A percentile compares a stretch with the other conserved stretches of the same genome.
phyloP scores from a whole-genome alignment of 2,329 filamentous ascomycete species.

The Paracoccidioides brasiliensis region DNA sequence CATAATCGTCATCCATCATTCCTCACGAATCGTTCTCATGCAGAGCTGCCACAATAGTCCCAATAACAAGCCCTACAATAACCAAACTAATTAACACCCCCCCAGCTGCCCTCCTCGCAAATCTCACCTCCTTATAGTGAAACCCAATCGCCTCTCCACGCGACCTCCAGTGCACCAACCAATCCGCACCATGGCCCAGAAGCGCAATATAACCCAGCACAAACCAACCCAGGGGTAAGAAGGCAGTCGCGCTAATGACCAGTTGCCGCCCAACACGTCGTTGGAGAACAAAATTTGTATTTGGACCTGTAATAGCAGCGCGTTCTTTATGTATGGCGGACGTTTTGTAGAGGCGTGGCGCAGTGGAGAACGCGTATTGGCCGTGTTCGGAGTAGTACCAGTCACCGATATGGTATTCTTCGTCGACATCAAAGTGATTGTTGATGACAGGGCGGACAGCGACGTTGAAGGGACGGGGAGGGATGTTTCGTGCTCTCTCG shows the following conservation, averaged over 20 bases:
- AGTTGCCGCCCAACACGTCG: slow-evolving; percentile 9
- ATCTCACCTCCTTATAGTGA: slow-evolving; percentile 9
- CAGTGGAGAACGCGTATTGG: slow-evolving; percentile 9
- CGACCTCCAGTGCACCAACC: slow-evolving; percentile 9
- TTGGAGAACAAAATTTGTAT: slow-evolving; percentile 5
- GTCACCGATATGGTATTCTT: slow-evolving; percentile 3
- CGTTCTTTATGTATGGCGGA: background rate
- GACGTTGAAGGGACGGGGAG: background rate
- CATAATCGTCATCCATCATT: background rate
- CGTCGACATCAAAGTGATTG: background rate
- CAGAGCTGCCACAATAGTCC: background rate
- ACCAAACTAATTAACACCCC: slow-evolving; percentile 3
- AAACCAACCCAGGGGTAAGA: slow-evolving; percentile 9
- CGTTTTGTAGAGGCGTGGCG: slow-evolving; percentile 8
- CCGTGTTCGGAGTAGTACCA: slow-evolving; percentile 8
- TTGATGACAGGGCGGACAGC: background rate
- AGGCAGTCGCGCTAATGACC: slow-evolving; percentile 4
- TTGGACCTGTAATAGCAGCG: background rate
- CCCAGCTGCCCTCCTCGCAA: slow-evolving; percentile 5
- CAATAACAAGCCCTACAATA: slow-evolving; percentile 4
- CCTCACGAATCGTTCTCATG: background rate
- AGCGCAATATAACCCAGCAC: slow-evolving; percentile 9
- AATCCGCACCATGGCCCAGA: background rate
- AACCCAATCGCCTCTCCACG: slow-evolving; percentile 7
- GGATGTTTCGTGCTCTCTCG: background rate